Base-by-base conservation (phyloP, 1,284 basidiomycete species). In the Marasmius tenuissimus region DNA sequence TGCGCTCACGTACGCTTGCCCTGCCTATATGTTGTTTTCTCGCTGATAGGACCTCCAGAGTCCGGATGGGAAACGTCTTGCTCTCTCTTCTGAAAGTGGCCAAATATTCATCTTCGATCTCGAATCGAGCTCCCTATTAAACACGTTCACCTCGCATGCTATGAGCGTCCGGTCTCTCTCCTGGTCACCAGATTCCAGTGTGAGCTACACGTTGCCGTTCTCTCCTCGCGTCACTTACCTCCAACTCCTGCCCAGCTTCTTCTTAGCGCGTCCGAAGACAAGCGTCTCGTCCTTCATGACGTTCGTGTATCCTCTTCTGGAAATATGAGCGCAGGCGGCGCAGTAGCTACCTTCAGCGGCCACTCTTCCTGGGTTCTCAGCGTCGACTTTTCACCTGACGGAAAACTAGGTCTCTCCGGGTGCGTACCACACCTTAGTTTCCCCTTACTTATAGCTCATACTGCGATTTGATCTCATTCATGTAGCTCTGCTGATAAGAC, bases 341-440 rank as follows among this genome's bases (percentile, higher is more conserved):
- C 62, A 9, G 92, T 95, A 16, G 92, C 93, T 9, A 87, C 92
- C 7, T 78, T 96, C 66, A 85, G 86, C 20, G 94, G 94, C 0
- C 94, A 96, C 72, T 83, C 89, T 1, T 93, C 92, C 6, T 96
- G 94, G 94, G 92, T 94, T 1, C 79, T 96, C 20, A 87, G 85
- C 65, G 80, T 86, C 4, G 90, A 92, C 66, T 85, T 95, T 20
- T 91, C 91, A 39, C 90, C 90, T 2, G 93, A 96, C 71, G 85
- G 85, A 4, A 83, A 86, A 61, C 80, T 94, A 12, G 88, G 88
- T 4, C 81, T 92, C 12, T 93, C 91, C 57, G 93, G 93, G 91
- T 93, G 86, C 78, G 80, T 75, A 1, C 22, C 54, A n/a, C 59
- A 55, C 34, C 18, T 56, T 51, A 34, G 9, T 33, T 20, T 40